A percentile compares a stretch with the other conserved stretches of the same genome.
These are phyloP conservation scores for Pilobolus umbonatus DNA, from an alignment of 192 early-diverging fungal species.

Conservation along the genomic window DNA sequence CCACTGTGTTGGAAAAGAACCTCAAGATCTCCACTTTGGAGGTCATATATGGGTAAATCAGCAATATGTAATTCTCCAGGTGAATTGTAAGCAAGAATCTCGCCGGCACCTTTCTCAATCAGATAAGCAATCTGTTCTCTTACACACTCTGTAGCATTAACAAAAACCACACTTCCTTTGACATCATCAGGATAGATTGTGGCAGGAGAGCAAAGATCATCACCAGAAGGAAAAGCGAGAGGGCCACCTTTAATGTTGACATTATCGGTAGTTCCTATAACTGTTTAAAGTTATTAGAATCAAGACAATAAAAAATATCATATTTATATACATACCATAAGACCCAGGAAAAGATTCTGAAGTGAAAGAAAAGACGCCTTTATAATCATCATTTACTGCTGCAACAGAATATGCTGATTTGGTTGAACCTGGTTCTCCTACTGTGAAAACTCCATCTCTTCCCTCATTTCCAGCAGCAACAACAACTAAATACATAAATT, in stretches of 20 bases:
- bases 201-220: constrained; percentile 48
- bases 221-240: constrained; percentile 39
- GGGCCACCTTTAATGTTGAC: constrained; percentile 30
- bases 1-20: constrained; percentile 39
- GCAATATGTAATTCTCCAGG: too few species aligned
- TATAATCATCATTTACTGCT: constrained; percentile 40
- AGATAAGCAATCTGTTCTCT: too few species aligned
- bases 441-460: constrained; percentile 50
- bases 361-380: constrained; percentile 28
- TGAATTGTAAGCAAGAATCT: too few species aligned
- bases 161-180: constrained; percentile 50
- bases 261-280: constrained; percentile 24
- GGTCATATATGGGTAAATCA: constrained; percentile 44
- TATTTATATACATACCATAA: constrained; percentile 6
- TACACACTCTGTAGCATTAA: too few species aligned
- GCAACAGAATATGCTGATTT: constrained; percentile 55
- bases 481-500: constrained; percentile 55
- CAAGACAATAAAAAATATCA: constrained; percentile 2
- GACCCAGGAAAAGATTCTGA: constrained; percentile 35
- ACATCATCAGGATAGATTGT: constrained; percentile 40
- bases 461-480: constrained; percentile 69
- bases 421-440: constrained; percentile 55
- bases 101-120: too few species aligned
- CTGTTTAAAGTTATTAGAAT: constrained; percentile 1
- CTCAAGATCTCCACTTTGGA: constrained; percentile 49